phyloP scores from a whole-genome alignment of 2,329 filamentous ascomycete species.

The Cryphonectria japonica region DNA sequence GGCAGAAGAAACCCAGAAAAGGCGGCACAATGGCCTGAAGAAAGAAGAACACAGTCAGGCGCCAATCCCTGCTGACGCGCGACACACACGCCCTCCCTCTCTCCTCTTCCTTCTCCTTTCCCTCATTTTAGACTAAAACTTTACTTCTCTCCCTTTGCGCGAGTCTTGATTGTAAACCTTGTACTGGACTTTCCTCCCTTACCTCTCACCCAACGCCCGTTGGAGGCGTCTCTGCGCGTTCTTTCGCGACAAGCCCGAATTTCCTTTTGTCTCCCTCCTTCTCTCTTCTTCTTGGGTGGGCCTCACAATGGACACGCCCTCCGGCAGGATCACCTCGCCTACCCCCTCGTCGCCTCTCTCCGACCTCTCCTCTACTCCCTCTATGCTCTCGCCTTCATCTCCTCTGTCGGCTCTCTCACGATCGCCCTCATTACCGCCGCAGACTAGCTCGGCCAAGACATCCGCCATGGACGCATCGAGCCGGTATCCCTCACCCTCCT shows the following conservation, averaged over 20 bases:
- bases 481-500: conserved; percentile 59
- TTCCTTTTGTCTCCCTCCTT: background rate
- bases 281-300: background rate
- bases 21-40: conserved; percentile 20
- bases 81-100: background rate
- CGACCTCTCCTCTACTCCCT: conserved; percentile 53
- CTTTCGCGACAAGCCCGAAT: background rate
- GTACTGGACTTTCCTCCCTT: conserved; percentile 7
- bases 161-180: background rate
- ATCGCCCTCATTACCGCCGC: conserved; percentile 54
- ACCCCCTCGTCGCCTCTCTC: conserved; percentile 60
- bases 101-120: conserved; percentile 11
- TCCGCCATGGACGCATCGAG: conserved; percentile 42
- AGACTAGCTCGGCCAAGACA: conserved; percentile 1
- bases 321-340: conserved; percentile 46
- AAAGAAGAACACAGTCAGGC: conserved; percentile 8
- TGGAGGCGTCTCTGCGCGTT: conserved; percentile 8
- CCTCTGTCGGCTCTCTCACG: conserved; percentile 58
- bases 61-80: conserved; percentile 13
- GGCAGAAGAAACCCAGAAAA: background rate
- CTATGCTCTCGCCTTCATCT: conserved; percentile 52
- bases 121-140: conserved; percentile 7
- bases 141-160: conserved; percentile 4
- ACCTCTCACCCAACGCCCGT: conserved; percentile 1
- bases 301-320: conserved; percentile 23